Base-by-base conservation (phyloP, 306 rosid genomes). In the Heteromeles arbutifolia region DNA sequence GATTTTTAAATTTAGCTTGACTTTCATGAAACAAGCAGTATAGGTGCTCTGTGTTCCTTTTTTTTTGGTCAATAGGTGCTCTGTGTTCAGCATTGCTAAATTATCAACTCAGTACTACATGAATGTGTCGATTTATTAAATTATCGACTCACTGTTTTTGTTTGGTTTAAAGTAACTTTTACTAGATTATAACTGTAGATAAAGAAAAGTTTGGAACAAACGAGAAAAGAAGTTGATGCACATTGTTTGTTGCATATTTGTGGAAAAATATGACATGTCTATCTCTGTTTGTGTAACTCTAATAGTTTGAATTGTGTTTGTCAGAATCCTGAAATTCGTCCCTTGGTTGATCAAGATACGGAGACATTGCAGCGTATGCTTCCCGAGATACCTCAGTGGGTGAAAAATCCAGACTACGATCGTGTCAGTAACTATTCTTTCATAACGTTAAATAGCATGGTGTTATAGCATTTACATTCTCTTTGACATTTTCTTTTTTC, bases 301-400 rank as follows among this genome's bases (percentile, higher is more conserved):
- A 39, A 76, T 53, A 37, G 41, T 37, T 37, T 81, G 31, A 75
- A 41, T 52, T 81, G 34, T 70, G 11, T 13, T 11, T 53, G 69
- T 66, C 75, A 90, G 98, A 88, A 91, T 80, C 91, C 88, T 24
- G 72, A 76, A 82, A 84, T 91, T 41, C 82, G 83, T 56, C 89
- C 91, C n/a, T 63, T 91, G 86, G 86, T 72, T 1, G 95, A 94
- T 22, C 91, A 91, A 79, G 97, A 94, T 72, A 29, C 93, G 0
- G 81, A 70, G 77, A 87, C 84, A 56, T 54, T 94, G 82, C 91
- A 91, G 74, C 85, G 83, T 79, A 90, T 94, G 89, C 73, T 91
- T 22, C 96, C 90, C n/a, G 98, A 94, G 81, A 94, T 94, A 74
- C 98, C 98, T 11, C 85, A 88, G 45, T 94, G 97, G 98, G 87